Conservation (phyloP, 495 filamentous ascomycete genomes). For the Extremus antarcticus region DNA sequence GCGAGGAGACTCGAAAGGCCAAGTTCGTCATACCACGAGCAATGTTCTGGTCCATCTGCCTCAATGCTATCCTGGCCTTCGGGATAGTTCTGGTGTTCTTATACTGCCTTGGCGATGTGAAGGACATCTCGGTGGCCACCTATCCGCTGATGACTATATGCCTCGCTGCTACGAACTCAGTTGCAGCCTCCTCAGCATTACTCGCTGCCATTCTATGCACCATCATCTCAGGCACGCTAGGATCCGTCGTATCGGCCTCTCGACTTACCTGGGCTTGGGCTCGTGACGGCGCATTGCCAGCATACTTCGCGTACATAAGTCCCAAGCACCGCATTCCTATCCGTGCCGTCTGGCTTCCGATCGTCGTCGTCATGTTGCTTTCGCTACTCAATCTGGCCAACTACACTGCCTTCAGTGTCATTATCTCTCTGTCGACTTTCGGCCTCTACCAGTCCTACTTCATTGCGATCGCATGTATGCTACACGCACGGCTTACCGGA, state of each 20-base stretch:
- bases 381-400: slow-evolving; percentile 6
- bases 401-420: slow-evolving; percentile 6
- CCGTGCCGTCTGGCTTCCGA: slow-evolving; percentile 5
- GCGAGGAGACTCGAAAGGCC: slow-evolving; percentile 6
- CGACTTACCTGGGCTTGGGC: slow-evolving; percentile 6
- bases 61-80: slow-evolving; percentile 4
- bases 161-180: background rate
- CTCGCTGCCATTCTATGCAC: background rate
- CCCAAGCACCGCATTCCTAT: slow-evolving; percentile 1
- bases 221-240: background rate
- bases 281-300: slow-evolving; percentile 4
- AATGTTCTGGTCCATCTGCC: slow-evolving; percentile 7
- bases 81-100: slow-evolving; percentile 5
- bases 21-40: slow-evolving; percentile 2
- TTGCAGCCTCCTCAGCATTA: background rate
- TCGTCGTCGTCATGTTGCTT: slow-evolving; percentile 8
- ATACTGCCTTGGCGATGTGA: slow-evolving; percentile 4
- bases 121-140: background rate
- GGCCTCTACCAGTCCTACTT: slow-evolving; percentile 13
- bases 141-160: slow-evolving; percentile 4
- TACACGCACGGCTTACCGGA: background rate
- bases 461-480: slow-evolving; percentile 8
- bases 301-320: slow-evolving; percentile 5
- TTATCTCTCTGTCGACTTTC: slow-evolving; percentile 6
- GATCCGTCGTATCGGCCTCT: slow-evolving; percentile 1